These are phyloP conservation scores for Globisporangium spinosum DNA, from an alignment of 352 stramenopile species.

Conservation along the genomic window DNA sequence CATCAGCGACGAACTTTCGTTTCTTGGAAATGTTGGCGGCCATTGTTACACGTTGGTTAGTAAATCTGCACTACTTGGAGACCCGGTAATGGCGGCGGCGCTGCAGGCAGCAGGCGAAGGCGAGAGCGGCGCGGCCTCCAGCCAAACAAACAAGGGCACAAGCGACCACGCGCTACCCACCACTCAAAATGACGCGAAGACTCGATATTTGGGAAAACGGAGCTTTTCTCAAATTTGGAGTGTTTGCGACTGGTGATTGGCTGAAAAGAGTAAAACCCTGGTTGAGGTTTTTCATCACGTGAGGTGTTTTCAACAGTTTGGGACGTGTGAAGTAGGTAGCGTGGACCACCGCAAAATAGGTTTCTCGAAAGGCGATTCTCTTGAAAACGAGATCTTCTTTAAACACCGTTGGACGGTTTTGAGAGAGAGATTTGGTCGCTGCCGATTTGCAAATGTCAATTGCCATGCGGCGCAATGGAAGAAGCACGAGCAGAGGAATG, in stretches of 20 bases:
- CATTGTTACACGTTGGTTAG: slow-evolving; percentile 46
- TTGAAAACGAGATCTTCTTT: too few relatives aligned
- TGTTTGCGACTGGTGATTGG: neutral
- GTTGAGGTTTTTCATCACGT: neutral
- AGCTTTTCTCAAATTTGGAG: neutral
- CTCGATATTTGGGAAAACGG: neutral
- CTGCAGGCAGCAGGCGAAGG: neutral
- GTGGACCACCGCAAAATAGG: neutral
- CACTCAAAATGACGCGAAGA: slow-evolving; percentile 8
- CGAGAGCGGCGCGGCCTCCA: neutral
- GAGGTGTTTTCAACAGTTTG: neutral
- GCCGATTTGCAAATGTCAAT: neutral
- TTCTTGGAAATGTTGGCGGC: slow-evolving; percentile 97
- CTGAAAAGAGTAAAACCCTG: neutral
- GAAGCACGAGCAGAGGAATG: neutral
- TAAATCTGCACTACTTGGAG: slow-evolving; percentile 17
- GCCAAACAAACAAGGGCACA: neutral
- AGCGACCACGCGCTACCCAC: slow-evolving; percentile 4
- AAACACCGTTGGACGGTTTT: too few relatives aligned
- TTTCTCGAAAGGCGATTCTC: too few relatives aligned
- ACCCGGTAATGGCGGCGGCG: neutral
- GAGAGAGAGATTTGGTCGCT: too few relatives aligned
- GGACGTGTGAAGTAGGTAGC: neutral
- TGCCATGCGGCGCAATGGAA: neutral
- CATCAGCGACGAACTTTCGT: slow-evolving; percentile 99